Conservation (phyloP, 495 filamentous ascomycete species). For the Immersiella caudata region DNA sequence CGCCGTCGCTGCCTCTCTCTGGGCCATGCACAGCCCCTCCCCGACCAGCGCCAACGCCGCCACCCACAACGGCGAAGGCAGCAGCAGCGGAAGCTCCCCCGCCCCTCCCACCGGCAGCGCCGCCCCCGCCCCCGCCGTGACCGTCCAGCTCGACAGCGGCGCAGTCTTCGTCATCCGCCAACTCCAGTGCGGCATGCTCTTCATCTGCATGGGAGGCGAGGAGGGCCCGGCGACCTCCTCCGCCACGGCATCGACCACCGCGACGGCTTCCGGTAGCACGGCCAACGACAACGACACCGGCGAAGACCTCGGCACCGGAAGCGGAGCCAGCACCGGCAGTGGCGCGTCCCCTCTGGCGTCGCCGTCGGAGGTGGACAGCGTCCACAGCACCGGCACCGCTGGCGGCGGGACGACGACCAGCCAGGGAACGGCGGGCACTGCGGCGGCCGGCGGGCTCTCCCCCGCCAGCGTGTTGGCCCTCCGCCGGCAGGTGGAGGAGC, state of each 20-base stretch:
- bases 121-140: conserved; percentile 35
- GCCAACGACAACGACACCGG: conserved; percentile 1
- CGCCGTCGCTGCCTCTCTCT: conserved; percentile 53
- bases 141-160: conserved; percentile 50
- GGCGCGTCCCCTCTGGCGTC: background rate
- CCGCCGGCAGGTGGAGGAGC: conserved; percentile 51
- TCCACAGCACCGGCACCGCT: conserved; percentile 22
- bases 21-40: conserved; percentile 41
- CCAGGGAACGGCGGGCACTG: conserved; percentile 24
- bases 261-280: background rate
- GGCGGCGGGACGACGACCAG: conserved; percentile 30
- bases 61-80: conserved; percentile 13
- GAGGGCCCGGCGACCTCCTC: background rate
- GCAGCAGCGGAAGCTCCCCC: conserved; percentile 12
- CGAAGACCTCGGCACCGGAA: background rate
- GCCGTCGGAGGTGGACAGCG: background rate
- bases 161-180: conserved; percentile 51
- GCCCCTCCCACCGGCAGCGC: conserved; percentile 16
- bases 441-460: conserved; percentile 30
- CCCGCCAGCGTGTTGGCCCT: conserved; percentile 40
- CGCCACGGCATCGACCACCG: background rate
- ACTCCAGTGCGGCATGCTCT: conserved; percentile 53
- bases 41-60: conserved; percentile 19
- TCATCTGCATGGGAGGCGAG: conserved; percentile 54
- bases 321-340: background rate